Evolutionary conservation across 2,329 filamentous ascomycete species (phyloP).

Genomic region (Aspergillus flavus): DNA sequence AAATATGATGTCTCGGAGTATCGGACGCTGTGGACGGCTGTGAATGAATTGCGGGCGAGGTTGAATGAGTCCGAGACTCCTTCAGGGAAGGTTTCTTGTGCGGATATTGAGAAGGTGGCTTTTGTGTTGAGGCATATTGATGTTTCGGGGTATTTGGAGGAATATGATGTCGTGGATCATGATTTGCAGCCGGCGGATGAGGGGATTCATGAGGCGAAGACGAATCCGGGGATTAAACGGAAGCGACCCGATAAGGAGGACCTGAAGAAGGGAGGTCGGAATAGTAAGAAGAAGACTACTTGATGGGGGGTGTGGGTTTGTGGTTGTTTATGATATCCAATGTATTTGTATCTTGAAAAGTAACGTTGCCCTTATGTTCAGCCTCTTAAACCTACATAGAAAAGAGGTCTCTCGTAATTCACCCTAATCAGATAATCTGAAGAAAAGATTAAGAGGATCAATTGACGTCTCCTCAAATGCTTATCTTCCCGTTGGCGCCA

Average conservation of each 20-base stretch:
- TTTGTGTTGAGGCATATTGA: slow-evolving; percentile 41
- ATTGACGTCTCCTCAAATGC: background rate
- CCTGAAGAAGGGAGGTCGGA: background rate
- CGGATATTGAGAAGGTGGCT: slow-evolving; percentile 41
- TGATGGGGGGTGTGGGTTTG: background rate
- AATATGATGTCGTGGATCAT: background rate
- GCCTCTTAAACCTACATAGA: no score
- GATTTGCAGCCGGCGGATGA: background rate
- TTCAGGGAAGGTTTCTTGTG: slow-evolving; percentile 26
- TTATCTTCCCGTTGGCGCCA: background rate
- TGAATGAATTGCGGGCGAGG: slow-evolving; percentile 23
- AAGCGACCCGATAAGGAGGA: background rate
- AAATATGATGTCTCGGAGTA: slow-evolving; percentile 48
- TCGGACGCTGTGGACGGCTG: slow-evolving; percentile 33
- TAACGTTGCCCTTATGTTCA: no score
- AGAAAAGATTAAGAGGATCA: background rate
- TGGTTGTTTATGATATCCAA: no score
- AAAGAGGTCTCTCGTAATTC: no score
- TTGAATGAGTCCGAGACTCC: slow-evolving; percentile 14
- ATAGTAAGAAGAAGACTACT: background rate
- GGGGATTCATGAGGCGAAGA: background rate
- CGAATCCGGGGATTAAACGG: background rate
- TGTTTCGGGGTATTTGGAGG: slow-evolving; percentile 25
- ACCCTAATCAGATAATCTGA: no score
- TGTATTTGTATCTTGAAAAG: no score